A percentile compares a stretch with the other conserved stretches of the same genome.
Evolutionary conservation across 139 green algal species (phyloP).

Genomic region (Marvania coccoides): DNA sequence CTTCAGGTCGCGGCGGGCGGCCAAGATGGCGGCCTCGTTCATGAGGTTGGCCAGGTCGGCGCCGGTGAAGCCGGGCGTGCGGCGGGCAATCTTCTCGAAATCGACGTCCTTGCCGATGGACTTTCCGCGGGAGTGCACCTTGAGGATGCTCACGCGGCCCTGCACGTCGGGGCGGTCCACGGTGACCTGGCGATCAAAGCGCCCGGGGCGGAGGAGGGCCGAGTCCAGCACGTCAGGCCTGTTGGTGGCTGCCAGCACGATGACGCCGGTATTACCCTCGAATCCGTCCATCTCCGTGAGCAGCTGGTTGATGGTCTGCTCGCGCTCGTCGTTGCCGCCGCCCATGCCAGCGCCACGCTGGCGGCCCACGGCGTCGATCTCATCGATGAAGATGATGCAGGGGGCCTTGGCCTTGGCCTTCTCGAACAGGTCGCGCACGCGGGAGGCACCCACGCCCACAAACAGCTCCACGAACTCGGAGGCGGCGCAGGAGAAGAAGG

Average conservation of each 20-base stretch:
- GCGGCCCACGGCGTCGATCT: constrained; percentile 98
- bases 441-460: constrained; percentile 94
- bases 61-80: constrained; percentile 83
- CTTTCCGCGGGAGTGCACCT: constrained; percentile 94
- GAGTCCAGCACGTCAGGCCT: constrained; percentile 95
- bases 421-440: constrained; percentile 96
- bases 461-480: constrained; percentile 99
- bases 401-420: constrained; percentile 93
- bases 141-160: constrained; percentile 90
- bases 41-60: constrained; percentile 99
- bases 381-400: constrained; percentile 99
- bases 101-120: constrained; percentile 93
- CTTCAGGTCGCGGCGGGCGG: constrained; percentile 87
- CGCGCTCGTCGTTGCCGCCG: constrained; percentile 97
- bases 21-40: constrained; percentile 99
- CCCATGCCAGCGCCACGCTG: constrained; percentile 95
- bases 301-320: constrained; percentile 99
- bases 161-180: constrained; percentile 87
- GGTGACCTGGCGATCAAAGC: constrained; percentile 96
- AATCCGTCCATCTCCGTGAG: constrained; percentile 98
- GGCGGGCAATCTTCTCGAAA: constrained; percentile 92
- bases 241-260: constrained; percentile 90
- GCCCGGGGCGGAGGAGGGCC: constrained; percentile 93
- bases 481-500: constrained; percentile 95
- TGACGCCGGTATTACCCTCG: constrained; percentile 74